phyloP scores from a whole-genome alignment of 1,139 yeast genomes.

The Geotrichum phurueaensis region DNA sequence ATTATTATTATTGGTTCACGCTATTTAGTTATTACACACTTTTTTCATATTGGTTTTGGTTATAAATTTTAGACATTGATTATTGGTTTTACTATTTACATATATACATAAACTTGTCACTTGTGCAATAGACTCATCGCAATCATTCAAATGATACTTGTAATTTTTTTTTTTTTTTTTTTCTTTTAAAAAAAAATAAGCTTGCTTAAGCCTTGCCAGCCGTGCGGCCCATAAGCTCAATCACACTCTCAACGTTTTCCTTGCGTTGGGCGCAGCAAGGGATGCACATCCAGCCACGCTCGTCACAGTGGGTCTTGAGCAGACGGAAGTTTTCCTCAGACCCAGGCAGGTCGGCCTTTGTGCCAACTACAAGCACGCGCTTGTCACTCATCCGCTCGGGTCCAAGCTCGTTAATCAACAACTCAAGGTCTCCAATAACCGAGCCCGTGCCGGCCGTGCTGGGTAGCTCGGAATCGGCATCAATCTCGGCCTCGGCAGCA shows the following conservation, averaged over 20 bases:
- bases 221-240: slow-evolving; percentile 54
- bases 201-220: not conserved
- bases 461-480: not conserved
- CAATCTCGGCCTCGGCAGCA: not conserved
- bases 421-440: slow-evolving; percentile 48
- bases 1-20: not conserved
- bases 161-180: no score
- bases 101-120: not conserved
- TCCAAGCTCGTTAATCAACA: slow-evolving; percentile 68
- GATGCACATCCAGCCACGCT: slow-evolving; percentile 55
- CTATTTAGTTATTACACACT: not conserved
- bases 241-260: slow-evolving; percentile 66
- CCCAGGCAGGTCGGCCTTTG: slow-evolving; percentile 75
- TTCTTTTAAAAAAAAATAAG: no score
- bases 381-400: slow-evolving; percentile 51
- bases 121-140: not conserved
- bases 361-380: slow-evolving; percentile 69
- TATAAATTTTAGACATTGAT: not conserved
- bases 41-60: not conserved
- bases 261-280: slow-evolving; percentile 78
- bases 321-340: slow-evolving; percentile 42
- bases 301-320: slow-evolving; percentile 40
- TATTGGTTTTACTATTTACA: not conserved
- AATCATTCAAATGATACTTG: not conserved
- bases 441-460: not conserved